These are phyloP conservation scores for Tetracentron sinense DNA, from an alignment of 164 flowering plant genomes.

Conservation along the genomic window DNA sequence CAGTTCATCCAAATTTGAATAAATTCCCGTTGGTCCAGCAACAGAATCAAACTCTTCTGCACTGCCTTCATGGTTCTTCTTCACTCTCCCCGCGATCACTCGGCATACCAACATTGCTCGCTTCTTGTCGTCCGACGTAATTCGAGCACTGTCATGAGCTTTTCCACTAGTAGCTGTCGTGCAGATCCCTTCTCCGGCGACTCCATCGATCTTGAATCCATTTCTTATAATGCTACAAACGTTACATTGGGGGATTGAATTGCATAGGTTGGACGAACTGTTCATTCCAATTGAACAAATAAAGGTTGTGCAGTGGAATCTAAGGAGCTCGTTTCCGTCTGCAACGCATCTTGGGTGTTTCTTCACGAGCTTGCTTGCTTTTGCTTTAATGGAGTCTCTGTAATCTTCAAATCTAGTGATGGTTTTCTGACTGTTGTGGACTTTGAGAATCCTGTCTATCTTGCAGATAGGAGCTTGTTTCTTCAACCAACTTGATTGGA, in stretches of 20 bases:
- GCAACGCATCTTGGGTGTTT: slow-evolving; percentile 85
- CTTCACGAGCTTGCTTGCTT: slow-evolving; percentile 58
- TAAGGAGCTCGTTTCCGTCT: slow-evolving; percentile 90
- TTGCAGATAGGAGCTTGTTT: slow-evolving; percentile 70
- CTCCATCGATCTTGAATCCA: slow-evolving; percentile 58
- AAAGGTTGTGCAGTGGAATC: slow-evolving; percentile 78
- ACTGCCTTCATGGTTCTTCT: slow-evolving; percentile 42
- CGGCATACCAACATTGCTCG: slow-evolving; percentile 96
- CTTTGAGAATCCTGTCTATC: slow-evolving; percentile 84
- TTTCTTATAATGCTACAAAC: slow-evolving; percentile 66
- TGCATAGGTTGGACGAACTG: slow-evolving; percentile 75
- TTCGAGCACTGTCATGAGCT: slow-evolving; percentile 60
- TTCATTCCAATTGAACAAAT: slow-evolving; percentile 71
- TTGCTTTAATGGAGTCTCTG: slow-evolving; percentile 68
- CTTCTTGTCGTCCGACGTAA: slow-evolving; percentile 33
- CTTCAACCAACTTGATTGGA: slow-evolving; percentile 91
- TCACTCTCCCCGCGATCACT: slow-evolving; percentile 89
- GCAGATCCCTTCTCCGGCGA: slow-evolving; percentile 41
- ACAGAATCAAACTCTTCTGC: slow-evolving; percentile 80
- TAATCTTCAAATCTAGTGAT: slow-evolving; percentile 74
- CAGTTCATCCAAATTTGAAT: slow-evolving; percentile 81
- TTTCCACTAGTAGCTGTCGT: slow-evolving; percentile 85
- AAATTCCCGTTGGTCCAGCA: slow-evolving; percentile 50
- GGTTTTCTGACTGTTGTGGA: slow-evolving; percentile 77
- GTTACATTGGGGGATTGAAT: slow-evolving; percentile 49